Base-by-base conservation (phyloP, 345 rosid species). In the Arabidopsis arenosa region DNA sequence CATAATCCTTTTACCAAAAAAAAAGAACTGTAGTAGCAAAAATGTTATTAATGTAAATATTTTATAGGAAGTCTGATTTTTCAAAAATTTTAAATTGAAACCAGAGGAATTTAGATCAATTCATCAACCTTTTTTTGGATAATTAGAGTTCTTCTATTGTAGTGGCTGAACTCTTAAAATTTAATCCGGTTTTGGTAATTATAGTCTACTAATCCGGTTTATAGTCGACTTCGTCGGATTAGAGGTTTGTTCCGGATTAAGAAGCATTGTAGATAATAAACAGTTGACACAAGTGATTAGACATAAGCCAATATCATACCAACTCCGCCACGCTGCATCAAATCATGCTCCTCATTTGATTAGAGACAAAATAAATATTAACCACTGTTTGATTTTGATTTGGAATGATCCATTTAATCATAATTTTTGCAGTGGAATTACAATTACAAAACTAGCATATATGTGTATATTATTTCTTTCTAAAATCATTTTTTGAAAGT, bases 321-420 rank as follows among this genome's bases (percentile, higher is more conserved):
- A 41, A 53, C 52, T 62, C 55, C 6, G 52, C 75, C 80, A 76
- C 75, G 75, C 75, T 76, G 70, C 80, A 76, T 76, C 75, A 76
- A 76, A 76, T 76, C 80, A 76, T 76, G 70, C 23, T 76, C 75
- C 75, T 76, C 67, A 12, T 63, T 62, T 44, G 13, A 54, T 69
- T 69, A 62, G 59, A n/a, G 75, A 69, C 64, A 69, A 37, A 57
- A n/a, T 62, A 13, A 56, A 76, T 61, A 62, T 54, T 54, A 9
- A 69, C 55, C 13, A 69, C 58, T 54, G 65, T 69, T 36, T 62
- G 2, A 7, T 23, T 56, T 57, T 36, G 41, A 74, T 74, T 74
- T 37, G 59, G 10, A 55, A 43, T 64, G 47, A 68, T 68, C 74
- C 13, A 53, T 33, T 7, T 69, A 69, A 76, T 69, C 65, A 76